Evolutionary conservation across 2,329 filamentous ascomycete species (phyloP), one percentile per base, ranked within the genome.

Genomic region (Cytospora chrysosperma): DNA sequence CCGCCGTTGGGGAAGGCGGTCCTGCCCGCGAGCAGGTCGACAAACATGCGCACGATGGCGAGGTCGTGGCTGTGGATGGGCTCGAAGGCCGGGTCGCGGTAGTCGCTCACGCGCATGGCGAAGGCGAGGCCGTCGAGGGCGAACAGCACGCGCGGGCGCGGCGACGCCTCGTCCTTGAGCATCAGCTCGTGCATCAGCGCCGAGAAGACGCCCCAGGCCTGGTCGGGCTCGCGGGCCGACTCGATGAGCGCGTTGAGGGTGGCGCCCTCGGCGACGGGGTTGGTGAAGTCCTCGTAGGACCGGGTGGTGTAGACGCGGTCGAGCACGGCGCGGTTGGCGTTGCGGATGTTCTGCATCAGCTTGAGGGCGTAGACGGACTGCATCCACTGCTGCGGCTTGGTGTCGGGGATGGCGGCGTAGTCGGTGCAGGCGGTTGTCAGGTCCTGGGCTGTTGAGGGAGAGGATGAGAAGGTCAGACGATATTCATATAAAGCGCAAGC

Each of bases 11-110:
- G 78, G 54, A 89, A 79, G 24, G 70, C 68, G 34, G 75, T 77
- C 72, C 76, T 78, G 63, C 89, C 89, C 30, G 84, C 84, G 30
- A 98, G 82, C 62, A 90, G 84, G 58, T 90, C 86, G 65, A 90
- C 76, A 75, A 96, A 96, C 68, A 90, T 84, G 62, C 87, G 83
- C 59, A 96, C 81, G 26, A 97, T 81, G 27, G 85, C 81, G 32
- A 99, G 83, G 71, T 98, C 90, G 76, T 96, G 92, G 30, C 93
- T 84, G 79, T 99, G 95, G 67, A 99, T 89, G 17, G 81, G 82
- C 67, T 91, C 84, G 70, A 86, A 90, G 27, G 89, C 81, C 1
- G 89, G 80, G 67, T 85, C 85, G 68, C 89, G 85, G 80, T 98
- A 99, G 52, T 85, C 86, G 67, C 88, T 92, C 43, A 87, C 73